Conservation (phyloP, 2,329 filamentous ascomycete species). For the Aspergillus luchuensis region DNA sequence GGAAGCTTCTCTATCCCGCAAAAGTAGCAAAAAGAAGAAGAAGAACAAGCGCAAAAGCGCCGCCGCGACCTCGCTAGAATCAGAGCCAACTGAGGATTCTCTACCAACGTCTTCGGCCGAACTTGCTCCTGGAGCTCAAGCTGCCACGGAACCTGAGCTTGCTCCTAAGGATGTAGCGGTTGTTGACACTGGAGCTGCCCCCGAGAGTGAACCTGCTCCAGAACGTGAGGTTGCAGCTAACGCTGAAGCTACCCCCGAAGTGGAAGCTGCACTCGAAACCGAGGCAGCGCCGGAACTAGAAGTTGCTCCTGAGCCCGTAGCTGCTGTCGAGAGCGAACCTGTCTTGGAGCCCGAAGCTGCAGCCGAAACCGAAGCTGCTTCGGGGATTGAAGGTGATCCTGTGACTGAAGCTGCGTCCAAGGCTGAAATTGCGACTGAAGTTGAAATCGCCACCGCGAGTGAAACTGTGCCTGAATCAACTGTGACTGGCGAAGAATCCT, state of each 20-base stretch:
- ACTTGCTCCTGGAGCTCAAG: background rate
- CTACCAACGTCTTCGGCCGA: background rate
- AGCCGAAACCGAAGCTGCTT: background rate
- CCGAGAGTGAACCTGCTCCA: background rate
- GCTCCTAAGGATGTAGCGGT: background rate
- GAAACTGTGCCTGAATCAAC: slow-evolving; percentile 18
- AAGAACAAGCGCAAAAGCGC: slow-evolving; percentile 25
- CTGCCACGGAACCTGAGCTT: slow-evolving; percentile 11
- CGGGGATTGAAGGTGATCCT: background rate
- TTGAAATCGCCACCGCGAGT: slow-evolving; percentile 14
- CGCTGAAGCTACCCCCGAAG: background rate
- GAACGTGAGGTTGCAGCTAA: background rate
- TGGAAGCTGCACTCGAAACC: background rate
- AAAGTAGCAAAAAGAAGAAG: slow-evolving; percentile 26
- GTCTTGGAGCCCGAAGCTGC: background rate
- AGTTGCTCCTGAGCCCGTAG: slow-evolving; percentile 8
- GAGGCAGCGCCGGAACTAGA: slow-evolving; percentile 3
- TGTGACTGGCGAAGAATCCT: background rate
- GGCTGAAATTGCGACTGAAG: background rate
- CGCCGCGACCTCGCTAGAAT: slow-evolving; percentile 5
- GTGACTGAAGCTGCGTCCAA: background rate
- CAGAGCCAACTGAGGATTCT: slow-evolving; percentile 8
- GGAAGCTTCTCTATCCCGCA: slow-evolving; percentile 18
- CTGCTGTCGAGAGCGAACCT: background rate
- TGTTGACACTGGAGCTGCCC: background rate